A percentile compares a stretch with the other conserved stretches of the same genome.
These are phyloP conservation scores for Dalbergia cochinchinensis DNA, from an alignment of 306 rosid species.

Conservation along the genomic window DNA sequence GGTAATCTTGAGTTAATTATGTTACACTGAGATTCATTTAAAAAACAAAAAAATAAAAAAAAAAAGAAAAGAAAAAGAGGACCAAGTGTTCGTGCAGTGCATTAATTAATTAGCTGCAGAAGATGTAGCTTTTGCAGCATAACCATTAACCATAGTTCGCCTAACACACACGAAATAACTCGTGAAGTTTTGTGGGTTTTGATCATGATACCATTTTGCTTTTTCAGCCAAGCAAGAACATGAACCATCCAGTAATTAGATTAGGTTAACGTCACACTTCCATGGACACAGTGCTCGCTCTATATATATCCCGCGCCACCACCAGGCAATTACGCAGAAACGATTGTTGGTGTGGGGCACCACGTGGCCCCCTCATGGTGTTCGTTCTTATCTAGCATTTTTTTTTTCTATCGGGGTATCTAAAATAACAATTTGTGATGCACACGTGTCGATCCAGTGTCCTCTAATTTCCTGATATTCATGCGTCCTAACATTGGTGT, in stretches of 20 bases:
- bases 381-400: slow-evolving; percentile 21
- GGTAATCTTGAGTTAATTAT: too few relatives aligned
- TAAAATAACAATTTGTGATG: not conserved
- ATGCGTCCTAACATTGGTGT: not conserved
- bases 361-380: slow-evolving; percentile 19
- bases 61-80: not conserved
- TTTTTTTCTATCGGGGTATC: not conserved
- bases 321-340: slow-evolving; percentile 5
- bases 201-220: slow-evolving; percentile 27
- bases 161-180: slow-evolving; percentile 36
- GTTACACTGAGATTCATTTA: too few relatives aligned
- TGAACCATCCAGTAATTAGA: not conserved
- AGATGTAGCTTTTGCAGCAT: not conserved
- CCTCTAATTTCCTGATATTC: slow-evolving; percentile 23
- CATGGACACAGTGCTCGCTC: not conserved
- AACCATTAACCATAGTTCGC: slow-evolving; percentile 6
- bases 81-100: not conserved
- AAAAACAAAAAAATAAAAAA: too few relatives aligned
- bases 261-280: slow-evolving; percentile 34
- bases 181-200: slow-evolving; percentile 38
- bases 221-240: slow-evolving; percentile 27
- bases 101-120: slow-evolving; percentile 19
- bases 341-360: slow-evolving; percentile 29
- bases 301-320: not conserved
- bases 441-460: not conserved